Evolutionary conservation across 1,284 basidiomycete species (phyloP).

Genomic region (Coniophora puteana): DNA sequence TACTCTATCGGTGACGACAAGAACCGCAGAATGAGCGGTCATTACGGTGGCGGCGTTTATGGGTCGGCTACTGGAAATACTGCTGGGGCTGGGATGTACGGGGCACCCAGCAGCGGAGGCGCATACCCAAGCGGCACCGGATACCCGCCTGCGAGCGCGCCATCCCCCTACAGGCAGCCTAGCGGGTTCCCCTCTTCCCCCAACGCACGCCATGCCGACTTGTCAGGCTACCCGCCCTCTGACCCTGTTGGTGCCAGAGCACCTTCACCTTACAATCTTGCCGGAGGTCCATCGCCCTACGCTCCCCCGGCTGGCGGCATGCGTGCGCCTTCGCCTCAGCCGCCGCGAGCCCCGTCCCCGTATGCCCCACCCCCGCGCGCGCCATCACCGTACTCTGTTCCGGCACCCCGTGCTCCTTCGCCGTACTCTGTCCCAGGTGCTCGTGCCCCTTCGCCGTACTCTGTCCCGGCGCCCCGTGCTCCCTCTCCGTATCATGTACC

Average conservation of each 20-base stretch:
- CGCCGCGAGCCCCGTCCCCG: constrained; percentile 30
- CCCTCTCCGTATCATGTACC: constrained; percentile 32
- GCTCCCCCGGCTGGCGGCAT: constrained; percentile 11
- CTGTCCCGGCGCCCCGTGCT: constrained; percentile 11
- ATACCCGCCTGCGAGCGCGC: constrained; percentile 3
- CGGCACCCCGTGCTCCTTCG: constrained; percentile 11
- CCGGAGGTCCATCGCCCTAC: constrained; percentile 23
- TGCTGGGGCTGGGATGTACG: constrained; percentile 11
- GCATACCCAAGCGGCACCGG: constrained; percentile 17
- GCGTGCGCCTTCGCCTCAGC: constrained; percentile 31
- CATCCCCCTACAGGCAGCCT: constrained; percentile 31
- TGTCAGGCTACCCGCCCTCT: constrained; percentile 27
- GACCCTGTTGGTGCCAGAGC: constrained; percentile 26
- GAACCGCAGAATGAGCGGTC: no score
- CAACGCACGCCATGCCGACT: constrained; percentile 27
- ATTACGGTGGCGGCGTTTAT: constrained; percentile 20
- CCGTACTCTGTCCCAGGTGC: constrained; percentile 22
- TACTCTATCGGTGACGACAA: no score
- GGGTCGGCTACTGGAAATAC: constrained; percentile 8
- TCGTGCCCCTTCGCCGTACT: constrained; percentile 26
- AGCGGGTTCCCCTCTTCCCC: constrained; percentile 22
- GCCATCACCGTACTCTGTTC: no score
- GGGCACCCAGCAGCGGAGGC: constrained; percentile 17
- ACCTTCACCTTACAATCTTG: constrained; percentile 21
- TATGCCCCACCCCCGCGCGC: constrained; percentile 20